Percentiles rank a stretch among this genome's conserved stretches.
These are phyloP conservation scores for Penicillium bialowiezense DNA, from an alignment of 495 filamentous ascomycete species.

Conservation along the genomic window DNA sequence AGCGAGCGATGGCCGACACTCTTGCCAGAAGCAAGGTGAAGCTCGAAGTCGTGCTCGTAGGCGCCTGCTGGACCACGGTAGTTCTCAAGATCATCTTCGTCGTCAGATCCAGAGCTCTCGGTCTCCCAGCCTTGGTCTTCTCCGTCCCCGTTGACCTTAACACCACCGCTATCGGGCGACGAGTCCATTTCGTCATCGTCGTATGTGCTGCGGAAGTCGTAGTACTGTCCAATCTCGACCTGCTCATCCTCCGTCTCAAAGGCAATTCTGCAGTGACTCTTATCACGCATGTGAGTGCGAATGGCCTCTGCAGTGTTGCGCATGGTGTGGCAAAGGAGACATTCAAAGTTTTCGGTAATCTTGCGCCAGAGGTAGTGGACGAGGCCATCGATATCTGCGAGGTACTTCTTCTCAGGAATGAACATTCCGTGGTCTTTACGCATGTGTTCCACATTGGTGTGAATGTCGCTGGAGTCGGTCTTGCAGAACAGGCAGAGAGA, in stretches of 20 bases:
- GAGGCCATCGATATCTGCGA: slow-evolving; percentile 78
- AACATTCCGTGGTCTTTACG: slow-evolving; percentile 91
- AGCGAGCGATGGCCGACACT: slow-evolving; percentile 89
- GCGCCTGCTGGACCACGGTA: slow-evolving; percentile 57
- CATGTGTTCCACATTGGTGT: slow-evolving; percentile 84
- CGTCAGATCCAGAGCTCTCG: slow-evolving; percentile 79
- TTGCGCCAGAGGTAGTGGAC: slow-evolving; percentile 73
- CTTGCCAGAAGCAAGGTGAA: slow-evolving; percentile 87
- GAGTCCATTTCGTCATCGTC: slow-evolving; percentile 63
- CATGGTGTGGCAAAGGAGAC: slow-evolving; percentile 78
- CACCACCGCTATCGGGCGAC: slow-evolving; percentile 34
- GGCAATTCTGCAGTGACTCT: slow-evolving; percentile 92
- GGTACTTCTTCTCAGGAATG: slow-evolving; percentile 80
- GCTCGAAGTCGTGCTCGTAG: slow-evolving; percentile 86
- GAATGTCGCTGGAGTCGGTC: slow-evolving; percentile 65
- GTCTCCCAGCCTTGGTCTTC: slow-evolving; percentile 86
- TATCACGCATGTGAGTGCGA: slow-evolving; percentile 95
- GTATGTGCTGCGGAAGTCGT: slow-evolving; percentile 95
- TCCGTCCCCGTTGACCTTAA: slow-evolving; percentile 39
- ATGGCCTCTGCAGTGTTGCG: slow-evolving; percentile 70
- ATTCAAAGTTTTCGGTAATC: slow-evolving; percentile 71
- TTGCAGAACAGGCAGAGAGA: slow-evolving; percentile 89
- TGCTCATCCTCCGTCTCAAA: slow-evolving; percentile 89
- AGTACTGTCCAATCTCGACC: slow-evolving; percentile 94
- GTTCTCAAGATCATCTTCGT: slow-evolving; percentile 45